phyloP scores from a whole-genome alignment of 176 grass and related monocot species.

The Musa beccarii region DNA sequence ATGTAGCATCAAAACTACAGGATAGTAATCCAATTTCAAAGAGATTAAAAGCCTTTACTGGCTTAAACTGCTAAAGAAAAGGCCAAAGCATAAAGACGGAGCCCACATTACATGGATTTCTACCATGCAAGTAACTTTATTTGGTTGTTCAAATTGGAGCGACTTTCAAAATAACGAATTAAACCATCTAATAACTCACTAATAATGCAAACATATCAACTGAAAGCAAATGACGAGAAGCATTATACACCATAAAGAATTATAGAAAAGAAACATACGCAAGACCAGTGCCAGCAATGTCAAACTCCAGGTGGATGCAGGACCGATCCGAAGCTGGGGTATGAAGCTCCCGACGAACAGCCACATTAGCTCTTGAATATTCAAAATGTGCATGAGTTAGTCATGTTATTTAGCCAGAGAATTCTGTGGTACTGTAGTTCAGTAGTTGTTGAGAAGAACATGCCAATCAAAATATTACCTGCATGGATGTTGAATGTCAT shows the following conservation, averaged over 20 bases:
- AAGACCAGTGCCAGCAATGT: slow-evolving; percentile 73
- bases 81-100: too few relatives aligned
- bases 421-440: too few relatives aligned
- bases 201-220: not conserved
- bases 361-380: slow-evolving; percentile 63
- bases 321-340: slow-evolving; percentile 83
- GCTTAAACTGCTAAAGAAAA: too few relatives aligned
- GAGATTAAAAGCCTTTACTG: too few relatives aligned
- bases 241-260: not conserved
- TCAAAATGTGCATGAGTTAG: slow-evolving; percentile 7
- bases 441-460: not conserved
- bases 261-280: slow-evolving; percentile 39
- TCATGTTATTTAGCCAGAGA: not conserved
- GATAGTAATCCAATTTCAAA: too few relatives aligned
- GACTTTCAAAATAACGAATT: too few relatives aligned
- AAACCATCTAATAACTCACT: too few relatives aligned
- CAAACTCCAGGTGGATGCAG: slow-evolving; percentile 91
- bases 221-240: not conserved
- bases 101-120: too few relatives aligned
- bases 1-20: too few relatives aligned
- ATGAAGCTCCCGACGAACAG: slow-evolving; percentile 68
- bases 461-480: slow-evolving; percentile 30
- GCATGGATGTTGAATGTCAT: slow-evolving; percentile 93
- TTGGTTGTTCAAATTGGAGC: too few relatives aligned
- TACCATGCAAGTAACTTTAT: too few relatives aligned